Percentiles rank a stretch among this genome's conserved stretches.
Conservation (phyloP, 352 stramenopile genomes). For the Pythium coloratum region DNA sequence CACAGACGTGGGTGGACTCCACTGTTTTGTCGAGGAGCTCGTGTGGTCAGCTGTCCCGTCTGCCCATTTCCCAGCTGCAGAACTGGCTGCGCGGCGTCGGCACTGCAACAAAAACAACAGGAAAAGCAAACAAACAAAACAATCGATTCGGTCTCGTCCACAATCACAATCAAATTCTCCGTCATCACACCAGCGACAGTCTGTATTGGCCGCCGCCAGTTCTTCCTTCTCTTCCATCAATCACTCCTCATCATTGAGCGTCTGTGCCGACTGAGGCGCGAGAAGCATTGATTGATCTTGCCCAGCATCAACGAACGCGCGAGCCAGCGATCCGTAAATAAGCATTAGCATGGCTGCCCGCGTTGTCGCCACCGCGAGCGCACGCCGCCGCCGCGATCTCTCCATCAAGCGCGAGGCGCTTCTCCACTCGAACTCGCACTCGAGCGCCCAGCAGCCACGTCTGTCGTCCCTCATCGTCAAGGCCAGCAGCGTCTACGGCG, state of each 20-base stretch:
- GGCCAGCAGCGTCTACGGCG: constrained; percentile 23
- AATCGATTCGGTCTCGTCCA: background rate
- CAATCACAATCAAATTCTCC: background rate
- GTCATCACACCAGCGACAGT: background rate
- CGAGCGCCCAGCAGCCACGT: background rate
- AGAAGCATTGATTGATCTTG: background rate
- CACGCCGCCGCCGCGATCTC: constrained; percentile 6
- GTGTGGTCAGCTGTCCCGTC: constrained; percentile 1
- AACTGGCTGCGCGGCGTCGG: background rate
- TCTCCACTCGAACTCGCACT: background rate
- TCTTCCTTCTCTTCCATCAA: background rate
- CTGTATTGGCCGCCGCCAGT: too few relatives aligned
- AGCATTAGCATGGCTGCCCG: constrained; percentile 11
- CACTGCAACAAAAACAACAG: constrained; percentile 3
- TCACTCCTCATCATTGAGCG: background rate
- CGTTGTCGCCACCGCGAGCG: constrained; percentile 3
- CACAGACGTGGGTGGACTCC: constrained; percentile 7
- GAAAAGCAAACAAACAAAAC: too few relatives aligned
- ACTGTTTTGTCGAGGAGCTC: background rate
- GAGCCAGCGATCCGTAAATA: background rate
- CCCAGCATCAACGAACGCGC: background rate
- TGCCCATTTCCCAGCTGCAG: constrained; percentile 1
- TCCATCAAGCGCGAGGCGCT: constrained; percentile 7
- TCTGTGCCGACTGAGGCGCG: too few relatives aligned
- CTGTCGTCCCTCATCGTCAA: constrained; percentile 27